Percentiles rank a stretch among this genome's conserved stretches.
Evolutionary conservation across 371 early-diverging fungal genomes (phyloP).

Genomic region (Massospora cicadina): DNA sequence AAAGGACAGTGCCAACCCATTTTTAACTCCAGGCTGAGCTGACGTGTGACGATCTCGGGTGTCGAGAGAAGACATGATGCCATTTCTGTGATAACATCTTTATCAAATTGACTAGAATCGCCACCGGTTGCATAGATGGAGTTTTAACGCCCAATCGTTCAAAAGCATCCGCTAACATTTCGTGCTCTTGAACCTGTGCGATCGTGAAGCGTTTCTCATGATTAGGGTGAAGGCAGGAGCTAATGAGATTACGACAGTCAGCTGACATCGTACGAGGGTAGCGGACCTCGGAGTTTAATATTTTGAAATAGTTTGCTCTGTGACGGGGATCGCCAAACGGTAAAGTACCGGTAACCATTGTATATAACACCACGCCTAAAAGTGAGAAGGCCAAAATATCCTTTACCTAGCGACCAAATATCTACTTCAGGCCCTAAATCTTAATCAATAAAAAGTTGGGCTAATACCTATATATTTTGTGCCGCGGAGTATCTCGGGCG

Average conservation of each 20-base stretch:
- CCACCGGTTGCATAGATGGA: background rate
- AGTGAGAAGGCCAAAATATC: background rate
- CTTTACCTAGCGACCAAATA: slow-evolving; percentile 12
- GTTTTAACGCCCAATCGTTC: background rate
- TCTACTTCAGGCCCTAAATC: slow-evolving; percentile 11
- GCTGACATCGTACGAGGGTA: background rate
- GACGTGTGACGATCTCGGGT: background rate
- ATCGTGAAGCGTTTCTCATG: background rate
- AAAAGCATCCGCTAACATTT: background rate
- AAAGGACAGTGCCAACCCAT: background rate
- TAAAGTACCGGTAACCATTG: slow-evolving; percentile 10
- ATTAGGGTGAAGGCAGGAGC: background rate
- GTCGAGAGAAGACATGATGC: background rate
- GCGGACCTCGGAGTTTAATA: background rate
- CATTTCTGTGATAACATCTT: background rate
- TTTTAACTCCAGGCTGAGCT: background rate
- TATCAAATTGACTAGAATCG: background rate
- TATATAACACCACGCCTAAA: slow-evolving; percentile 11
- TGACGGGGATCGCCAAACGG: slow-evolving; percentile 11
- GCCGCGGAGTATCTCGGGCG: slow-evolving; percentile 11
- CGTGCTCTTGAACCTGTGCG: background rate
- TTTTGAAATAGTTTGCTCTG: background rate
- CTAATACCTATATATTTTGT: slow-evolving; percentile 5
- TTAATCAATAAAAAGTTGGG: background rate
- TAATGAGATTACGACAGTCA: background rate